These are phyloP conservation scores for Calonectria crousiana DNA, from an alignment of 2,329 filamentous ascomycete genomes.

Conservation along the genomic window DNA sequence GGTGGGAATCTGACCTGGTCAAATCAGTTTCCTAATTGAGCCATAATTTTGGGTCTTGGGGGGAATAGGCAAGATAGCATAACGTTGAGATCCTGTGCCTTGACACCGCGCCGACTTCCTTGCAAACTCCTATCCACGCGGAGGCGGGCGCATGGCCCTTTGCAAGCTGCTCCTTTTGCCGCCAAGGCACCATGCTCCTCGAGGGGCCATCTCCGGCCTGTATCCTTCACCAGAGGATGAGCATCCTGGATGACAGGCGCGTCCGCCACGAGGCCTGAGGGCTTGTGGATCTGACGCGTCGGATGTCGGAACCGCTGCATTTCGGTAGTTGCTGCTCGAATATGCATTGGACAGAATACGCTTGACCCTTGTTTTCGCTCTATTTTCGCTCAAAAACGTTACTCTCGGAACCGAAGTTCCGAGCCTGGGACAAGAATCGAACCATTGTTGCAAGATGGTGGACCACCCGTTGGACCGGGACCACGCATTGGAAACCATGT, in stretches of 20 bases:
- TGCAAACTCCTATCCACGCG: not conserved
- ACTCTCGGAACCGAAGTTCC: not conserved
- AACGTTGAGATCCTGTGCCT: not conserved
- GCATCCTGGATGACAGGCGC: not conserved
- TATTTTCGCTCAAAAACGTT: not conserved
- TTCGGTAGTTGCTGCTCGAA: not conserved
- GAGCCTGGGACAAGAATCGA: not conserved
- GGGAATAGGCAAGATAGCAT: not conserved
- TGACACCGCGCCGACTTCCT: not conserved
- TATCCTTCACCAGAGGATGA: not conserved
- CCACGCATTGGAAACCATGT: too few relatives aligned
- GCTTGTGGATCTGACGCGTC: too few relatives aligned
- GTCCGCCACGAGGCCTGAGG: not conserved
- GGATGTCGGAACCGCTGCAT: not conserved
- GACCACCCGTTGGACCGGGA: too few relatives aligned
- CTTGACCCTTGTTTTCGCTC: not conserved
- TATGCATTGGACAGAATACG: not conserved
- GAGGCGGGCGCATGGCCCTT: not conserved
- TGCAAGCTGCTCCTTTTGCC: not conserved
- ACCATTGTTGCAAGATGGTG: not conserved
- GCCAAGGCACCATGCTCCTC: not conserved
- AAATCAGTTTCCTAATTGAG: not conserved
- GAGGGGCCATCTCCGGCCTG: too few relatives aligned
- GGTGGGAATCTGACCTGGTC: not conserved
- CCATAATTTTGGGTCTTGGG: not conserved